These are phyloP conservation scores for Phytophthora vignae DNA, from an alignment of 352 stramenopile genomes.

Conservation along the genomic window DNA sequence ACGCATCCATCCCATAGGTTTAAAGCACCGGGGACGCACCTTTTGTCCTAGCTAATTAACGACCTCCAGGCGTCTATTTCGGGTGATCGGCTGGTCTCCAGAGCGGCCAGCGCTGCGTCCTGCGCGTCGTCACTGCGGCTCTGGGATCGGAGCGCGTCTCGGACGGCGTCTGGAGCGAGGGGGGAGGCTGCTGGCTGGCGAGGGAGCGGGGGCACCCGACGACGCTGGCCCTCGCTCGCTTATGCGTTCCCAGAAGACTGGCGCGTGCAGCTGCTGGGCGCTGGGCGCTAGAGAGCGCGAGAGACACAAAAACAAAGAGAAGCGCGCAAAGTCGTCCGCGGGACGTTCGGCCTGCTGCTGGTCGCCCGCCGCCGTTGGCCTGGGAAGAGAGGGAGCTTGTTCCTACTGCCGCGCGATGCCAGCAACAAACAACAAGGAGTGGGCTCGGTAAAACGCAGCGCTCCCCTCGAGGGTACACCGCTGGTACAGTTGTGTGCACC, in stretches of 20 bases:
- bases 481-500: conserved; percentile 20
- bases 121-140: conserved; percentile 18
- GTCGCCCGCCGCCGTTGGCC: neutral
- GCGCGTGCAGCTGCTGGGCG: neutral
- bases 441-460: conserved; percentile 23
- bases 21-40: conserved; percentile 22
- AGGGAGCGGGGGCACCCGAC: conserved; percentile 18
- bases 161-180: neutral
- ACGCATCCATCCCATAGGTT: conserved; percentile 5
- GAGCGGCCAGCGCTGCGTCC: conserved; percentile 3
- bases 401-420: conserved; percentile 35
- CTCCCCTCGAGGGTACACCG: conserved; percentile 8
- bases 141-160: neutral
- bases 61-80: conserved; percentile 31
- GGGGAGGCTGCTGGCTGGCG: conserved; percentile 21
- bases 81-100: conserved; percentile 3
- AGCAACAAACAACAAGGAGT: conserved; percentile 41
- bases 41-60: conserved; percentile 34
- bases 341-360: neutral
- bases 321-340: neutral
- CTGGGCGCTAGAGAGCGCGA: neutral
- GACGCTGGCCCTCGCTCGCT: conserved; percentile 6
- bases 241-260: neutral
- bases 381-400: conserved; percentile 8
- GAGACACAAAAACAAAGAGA: neutral